Evolutionary conservation across 2,329 filamentous ascomycete species (phyloP).

Genomic region (Botrytis fragariae): DNA sequence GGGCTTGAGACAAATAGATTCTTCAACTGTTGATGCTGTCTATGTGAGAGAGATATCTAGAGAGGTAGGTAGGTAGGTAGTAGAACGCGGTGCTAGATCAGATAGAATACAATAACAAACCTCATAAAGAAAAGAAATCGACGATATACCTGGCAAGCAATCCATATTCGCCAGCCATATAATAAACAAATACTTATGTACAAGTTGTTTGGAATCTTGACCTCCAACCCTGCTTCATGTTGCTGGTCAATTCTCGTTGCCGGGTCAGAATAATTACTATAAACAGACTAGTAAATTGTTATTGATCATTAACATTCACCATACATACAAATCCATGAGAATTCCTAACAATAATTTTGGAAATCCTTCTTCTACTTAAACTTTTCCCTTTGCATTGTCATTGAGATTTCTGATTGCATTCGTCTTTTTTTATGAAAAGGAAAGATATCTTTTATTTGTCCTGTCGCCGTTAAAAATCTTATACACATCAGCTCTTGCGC

Average conservation of each 20-base stretch:
- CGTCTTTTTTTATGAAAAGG: constrained; percentile 3
- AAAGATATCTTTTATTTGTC: not conserved
- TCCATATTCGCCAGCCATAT: not conserved
- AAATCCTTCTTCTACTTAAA: constrained; percentile 7
- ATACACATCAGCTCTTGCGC: not conserved
- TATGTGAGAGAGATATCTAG: not conserved
- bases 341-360: not conserved
- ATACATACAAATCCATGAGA: constrained; percentile 16
- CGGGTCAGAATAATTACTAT: constrained; percentile 17
- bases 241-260: constrained; percentile 15
- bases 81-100: not conserved
- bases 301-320: constrained; percentile 5
- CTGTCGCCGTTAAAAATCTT: not conserved
- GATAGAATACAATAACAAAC: not conserved
- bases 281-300: constrained; percentile 21
- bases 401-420: not conserved
- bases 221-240: not conserved
- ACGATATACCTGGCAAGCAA: too few relatives aligned
- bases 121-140: too few relatives aligned
- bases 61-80: too few relatives aligned
- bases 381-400: not conserved
- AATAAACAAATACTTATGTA: not conserved
- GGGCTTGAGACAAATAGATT: not conserved
- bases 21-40: not conserved
- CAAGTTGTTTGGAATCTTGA: too few relatives aligned